phyloP scores from a whole-genome alignment of 1,284 basidiomycete species.

The Tylopilus sp. region DNA sequence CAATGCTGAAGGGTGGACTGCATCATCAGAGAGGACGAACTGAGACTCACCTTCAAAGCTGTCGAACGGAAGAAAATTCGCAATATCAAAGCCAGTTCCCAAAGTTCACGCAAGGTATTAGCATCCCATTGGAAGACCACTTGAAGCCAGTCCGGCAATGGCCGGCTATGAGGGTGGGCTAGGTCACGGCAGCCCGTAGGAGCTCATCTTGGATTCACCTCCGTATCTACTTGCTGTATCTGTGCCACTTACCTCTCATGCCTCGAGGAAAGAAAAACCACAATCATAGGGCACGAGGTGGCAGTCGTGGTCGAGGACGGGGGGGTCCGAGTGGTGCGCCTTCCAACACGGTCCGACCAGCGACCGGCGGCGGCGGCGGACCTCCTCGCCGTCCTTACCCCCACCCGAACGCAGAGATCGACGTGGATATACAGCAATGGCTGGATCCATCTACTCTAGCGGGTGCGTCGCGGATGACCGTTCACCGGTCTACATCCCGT shows the following conservation, averaged over 20 bases:
- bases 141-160: not conserved
- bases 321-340: constrained; percentile 1
- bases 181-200: too few relatives aligned
- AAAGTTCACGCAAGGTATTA: too few relatives aligned
- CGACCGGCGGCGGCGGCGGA: not conserved
- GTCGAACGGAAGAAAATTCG: too few relatives aligned
- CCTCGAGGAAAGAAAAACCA: constrained; percentile 15
- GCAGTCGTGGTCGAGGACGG: constrained; percentile 11
- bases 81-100: too few relatives aligned
- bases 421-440: constrained; percentile 24
- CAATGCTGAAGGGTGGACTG: too few relatives aligned
- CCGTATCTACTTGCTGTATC: not conserved
- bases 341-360: not conserved
- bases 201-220: not conserved
- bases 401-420: constrained; percentile 17
- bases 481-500: not conserved
- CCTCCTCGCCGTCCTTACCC: constrained; percentile 7
- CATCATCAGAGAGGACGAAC: too few relatives aligned
- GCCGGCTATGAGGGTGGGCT: not conserved
- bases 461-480: constrained; percentile 18
- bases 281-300: constrained; percentile 2
- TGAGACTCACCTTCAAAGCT: too few relatives aligned
- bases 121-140: too few relatives aligned
- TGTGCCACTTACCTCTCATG: constrained; percentile 13
- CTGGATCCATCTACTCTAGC: not conserved